Conservation (phyloP, 169 alveolate species). For the Ichthyophthirius multifiliis region DNA sequence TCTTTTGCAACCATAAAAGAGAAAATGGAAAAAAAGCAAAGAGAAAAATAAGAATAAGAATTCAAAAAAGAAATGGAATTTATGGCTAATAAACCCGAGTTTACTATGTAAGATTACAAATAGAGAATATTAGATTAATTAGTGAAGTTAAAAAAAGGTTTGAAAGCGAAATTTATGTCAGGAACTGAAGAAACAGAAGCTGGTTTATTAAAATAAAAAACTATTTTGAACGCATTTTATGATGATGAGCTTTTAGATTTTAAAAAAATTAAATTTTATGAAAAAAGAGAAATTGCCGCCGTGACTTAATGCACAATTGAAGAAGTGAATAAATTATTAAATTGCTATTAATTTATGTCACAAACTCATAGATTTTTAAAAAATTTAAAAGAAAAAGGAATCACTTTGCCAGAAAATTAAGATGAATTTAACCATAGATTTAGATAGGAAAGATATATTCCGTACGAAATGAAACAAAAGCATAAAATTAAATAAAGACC, state of each 20-base stretch:
- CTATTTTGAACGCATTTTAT: background rate
- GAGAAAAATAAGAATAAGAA: slow-evolving; percentile 1
- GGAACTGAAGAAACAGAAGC: slow-evolving; percentile 11
- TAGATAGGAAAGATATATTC: slow-evolving; percentile 4
- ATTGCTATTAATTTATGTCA: background rate
- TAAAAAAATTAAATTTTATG: background rate
- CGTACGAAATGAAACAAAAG: too few species aligned
- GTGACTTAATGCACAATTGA: background rate
- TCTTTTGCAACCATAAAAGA: background rate
- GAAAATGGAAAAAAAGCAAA: slow-evolving; percentile 4
- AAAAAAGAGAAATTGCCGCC: slow-evolving; percentile 8
- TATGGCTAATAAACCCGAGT: background rate
- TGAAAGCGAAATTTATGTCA: slow-evolving; percentile 2
- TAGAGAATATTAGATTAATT: background rate
- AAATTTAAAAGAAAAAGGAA: slow-evolving; percentile 1
- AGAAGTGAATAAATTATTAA: background rate
- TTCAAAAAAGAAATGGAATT: slow-evolving; percentile 15
- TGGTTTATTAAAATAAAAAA: background rate
- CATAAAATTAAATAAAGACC: too few species aligned
- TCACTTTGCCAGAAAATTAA: background rate
- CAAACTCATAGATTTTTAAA: background rate
- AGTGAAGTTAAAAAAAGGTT: slow-evolving; percentile 5
- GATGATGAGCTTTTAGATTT: background rate
- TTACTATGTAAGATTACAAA: slow-evolving; percentile 7
- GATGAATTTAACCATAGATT: background rate